These are phyloP conservation scores for Fraxinus americana DNA, from an alignment of 257 asterid species.

Conservation along the genomic window DNA sequence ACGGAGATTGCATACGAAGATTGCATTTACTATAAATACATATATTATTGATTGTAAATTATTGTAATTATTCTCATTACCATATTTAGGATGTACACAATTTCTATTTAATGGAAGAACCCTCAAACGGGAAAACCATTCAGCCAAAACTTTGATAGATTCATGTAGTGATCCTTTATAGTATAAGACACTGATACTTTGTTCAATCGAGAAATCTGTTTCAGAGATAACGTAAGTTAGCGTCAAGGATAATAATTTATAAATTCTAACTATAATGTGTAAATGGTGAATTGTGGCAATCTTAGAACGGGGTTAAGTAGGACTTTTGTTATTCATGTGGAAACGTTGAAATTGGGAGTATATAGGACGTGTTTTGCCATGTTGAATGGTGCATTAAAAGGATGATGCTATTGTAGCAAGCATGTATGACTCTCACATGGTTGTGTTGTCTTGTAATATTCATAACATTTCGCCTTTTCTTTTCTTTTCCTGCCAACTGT, in stretches of 20 bases:
- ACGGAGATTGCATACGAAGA: too few species aligned
- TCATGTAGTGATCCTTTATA: not conserved
- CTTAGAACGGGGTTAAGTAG: not conserved
- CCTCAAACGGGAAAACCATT: too few species aligned
- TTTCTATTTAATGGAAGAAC: too few species aligned
- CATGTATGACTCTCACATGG: not conserved
- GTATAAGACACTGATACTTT: not conserved
- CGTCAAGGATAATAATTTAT: not conserved
- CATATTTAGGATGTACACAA: too few species aligned
- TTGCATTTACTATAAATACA: too few species aligned
- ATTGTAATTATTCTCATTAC: too few species aligned
- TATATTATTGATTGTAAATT: too few species aligned
- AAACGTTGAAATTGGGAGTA: conserved; percentile 11
- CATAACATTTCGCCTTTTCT: not conserved
- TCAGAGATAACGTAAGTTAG: not conserved
- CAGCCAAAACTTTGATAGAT: not conserved
- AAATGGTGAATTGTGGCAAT: not conserved
- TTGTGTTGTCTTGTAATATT: not conserved
- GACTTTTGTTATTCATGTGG: not conserved
- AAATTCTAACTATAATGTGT: not conserved
- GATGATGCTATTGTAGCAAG: not conserved
- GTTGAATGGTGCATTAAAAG: not conserved
- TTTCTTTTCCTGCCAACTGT: not conserved
- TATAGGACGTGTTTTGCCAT: not conserved
- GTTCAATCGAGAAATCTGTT: not conserved